These are phyloP conservation scores for Neospermospora avenae DNA, from an alignment of 2,329 filamentous ascomycete species.

Conservation along the genomic window DNA sequence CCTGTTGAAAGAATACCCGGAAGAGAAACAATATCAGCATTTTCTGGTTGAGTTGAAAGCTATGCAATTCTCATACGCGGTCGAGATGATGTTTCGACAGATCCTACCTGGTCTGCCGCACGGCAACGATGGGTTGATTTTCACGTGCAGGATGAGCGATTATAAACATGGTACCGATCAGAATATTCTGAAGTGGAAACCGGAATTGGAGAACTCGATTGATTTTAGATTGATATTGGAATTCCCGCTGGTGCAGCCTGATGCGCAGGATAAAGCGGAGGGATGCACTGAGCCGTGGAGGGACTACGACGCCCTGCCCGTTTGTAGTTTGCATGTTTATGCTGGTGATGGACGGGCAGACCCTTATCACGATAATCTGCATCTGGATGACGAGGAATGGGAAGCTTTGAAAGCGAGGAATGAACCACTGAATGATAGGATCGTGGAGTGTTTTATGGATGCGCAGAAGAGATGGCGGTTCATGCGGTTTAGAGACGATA, in stretches of 20 bases:
- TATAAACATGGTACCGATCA: constrained; percentile 90
- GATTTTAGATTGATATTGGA: constrained; percentile 80
- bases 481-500: constrained; percentile 89
- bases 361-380: constrained; percentile 59
- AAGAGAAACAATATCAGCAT: constrained; percentile 66
- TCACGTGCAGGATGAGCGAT: constrained; percentile 84
- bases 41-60: constrained; percentile 86
- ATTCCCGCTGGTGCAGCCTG: constrained; percentile 70
- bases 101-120: constrained; percentile 82
- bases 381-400: constrained; percentile 77
- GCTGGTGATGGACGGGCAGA: constrained; percentile 54
- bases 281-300: constrained; percentile 59
- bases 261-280: constrained; percentile 64
- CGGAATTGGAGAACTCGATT: constrained; percentile 89
- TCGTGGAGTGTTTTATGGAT: constrained; percentile 89
- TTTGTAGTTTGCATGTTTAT: constrained; percentile 69
- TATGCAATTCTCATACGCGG: constrained; percentile 84
- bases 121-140: constrained; percentile 95
- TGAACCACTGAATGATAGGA: constrained; percentile 77
- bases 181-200: constrained; percentile 98
- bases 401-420: constrained; percentile 69
- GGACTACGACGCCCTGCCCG: constrained; percentile 79
- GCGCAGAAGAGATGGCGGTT: constrained; percentile 74
- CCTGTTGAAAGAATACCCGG: constrained; percentile 62
- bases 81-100: constrained; percentile 88